Evolutionary conservation across 441 rosid genomes (phyloP).

Genomic region (Isatis lusitanica): DNA sequence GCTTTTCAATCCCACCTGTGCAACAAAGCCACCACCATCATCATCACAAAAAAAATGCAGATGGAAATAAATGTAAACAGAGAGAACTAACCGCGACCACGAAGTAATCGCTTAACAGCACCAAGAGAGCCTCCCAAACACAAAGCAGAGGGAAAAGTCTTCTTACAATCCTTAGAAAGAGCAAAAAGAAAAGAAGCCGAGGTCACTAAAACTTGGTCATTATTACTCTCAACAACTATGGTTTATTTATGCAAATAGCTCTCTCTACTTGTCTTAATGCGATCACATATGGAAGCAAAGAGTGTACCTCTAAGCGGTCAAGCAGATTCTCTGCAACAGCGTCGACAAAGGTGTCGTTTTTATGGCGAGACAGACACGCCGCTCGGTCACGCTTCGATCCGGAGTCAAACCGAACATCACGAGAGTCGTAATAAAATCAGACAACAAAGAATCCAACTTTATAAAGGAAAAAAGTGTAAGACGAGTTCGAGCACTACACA

Average conservation of each 20-base stretch:
- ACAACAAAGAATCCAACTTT: neutral
- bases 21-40: slow-evolving; percentile 7
- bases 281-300: neutral
- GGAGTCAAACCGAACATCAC: neutral
- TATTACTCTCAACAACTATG: neutral
- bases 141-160: slow-evolving; percentile 76
- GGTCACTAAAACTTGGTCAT: neutral
- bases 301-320: slow-evolving; percentile 84
- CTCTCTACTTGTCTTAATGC: neutral
- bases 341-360: slow-evolving; percentile 64
- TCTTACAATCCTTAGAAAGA: slow-evolving; percentile 77
- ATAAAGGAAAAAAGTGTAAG: neutral
- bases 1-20: slow-evolving; percentile 84
- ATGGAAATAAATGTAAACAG: neutral
- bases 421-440: neutral
- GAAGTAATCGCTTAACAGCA: slow-evolving; percentile 58
- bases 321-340: slow-evolving; percentile 89
- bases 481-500: slow-evolving; percentile 42
- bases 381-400: slow-evolving; percentile 89
- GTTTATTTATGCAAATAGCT: neutral
- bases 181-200: neutral
- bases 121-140: slow-evolving; percentile 85
- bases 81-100: slow-evolving; percentile 69
- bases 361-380: slow-evolving; percentile 76
- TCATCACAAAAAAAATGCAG: neutral